Evolutionary conservation across 768 basidiomycete genomes (phyloP).

Genomic region (Kwoniella dejecticola): DNA sequence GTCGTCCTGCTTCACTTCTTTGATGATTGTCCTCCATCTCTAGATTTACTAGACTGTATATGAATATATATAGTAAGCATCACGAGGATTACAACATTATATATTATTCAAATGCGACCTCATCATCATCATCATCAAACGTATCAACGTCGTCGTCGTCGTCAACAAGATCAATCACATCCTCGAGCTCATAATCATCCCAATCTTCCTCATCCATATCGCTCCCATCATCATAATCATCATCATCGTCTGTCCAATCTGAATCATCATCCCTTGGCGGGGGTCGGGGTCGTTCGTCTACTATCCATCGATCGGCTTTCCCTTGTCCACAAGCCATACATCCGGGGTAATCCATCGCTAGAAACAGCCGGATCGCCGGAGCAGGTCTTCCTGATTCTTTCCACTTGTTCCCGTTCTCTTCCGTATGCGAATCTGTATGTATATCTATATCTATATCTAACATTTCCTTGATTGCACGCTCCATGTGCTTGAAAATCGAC

Average conservation of each 20-base stretch:
- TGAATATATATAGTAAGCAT: background rate
- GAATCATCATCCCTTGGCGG: slow-evolving; percentile 5
- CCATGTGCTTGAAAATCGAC: background rate
- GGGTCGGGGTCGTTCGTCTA: slow-evolving; percentile 1
- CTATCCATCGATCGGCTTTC: background rate
- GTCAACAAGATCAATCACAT: slow-evolving; percentile 2
- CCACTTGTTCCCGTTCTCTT: background rate
- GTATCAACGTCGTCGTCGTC: background rate
- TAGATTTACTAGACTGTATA: no score
- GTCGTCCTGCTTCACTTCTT: no score
- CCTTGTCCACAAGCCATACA: slow-evolving; percentile 7
- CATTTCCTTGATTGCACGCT: background rate
- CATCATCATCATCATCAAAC: background rate
- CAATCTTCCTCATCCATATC: background rate
- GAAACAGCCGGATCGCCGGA: background rate
- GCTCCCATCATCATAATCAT: slow-evolving; percentile 3
- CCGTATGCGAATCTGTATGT: no score
- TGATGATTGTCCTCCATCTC: no score
- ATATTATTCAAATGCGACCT: background rate
- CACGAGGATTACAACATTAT: background rate
- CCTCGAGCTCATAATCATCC: background rate
- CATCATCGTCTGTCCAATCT: slow-evolving; percentile 9
- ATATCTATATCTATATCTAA: background rate
- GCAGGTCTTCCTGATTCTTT: background rate
- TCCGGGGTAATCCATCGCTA: slow-evolving; percentile 4